A percentile compares a stretch with the other conserved stretches of the same genome.
phyloP scores from a whole-genome alignment of 139 green algal species.

The Bryopsis sp. region DNA sequence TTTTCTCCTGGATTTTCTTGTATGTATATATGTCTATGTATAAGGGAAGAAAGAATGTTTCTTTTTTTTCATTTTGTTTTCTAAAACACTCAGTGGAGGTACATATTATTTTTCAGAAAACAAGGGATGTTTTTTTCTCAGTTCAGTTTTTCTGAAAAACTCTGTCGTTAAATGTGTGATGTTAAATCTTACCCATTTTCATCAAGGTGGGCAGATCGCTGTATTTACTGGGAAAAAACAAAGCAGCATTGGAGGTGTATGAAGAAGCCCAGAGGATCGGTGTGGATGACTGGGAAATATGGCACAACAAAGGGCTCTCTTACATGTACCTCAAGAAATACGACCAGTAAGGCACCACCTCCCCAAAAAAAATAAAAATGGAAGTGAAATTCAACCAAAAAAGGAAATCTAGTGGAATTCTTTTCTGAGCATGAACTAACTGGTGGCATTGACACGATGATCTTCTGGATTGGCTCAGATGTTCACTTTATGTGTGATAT shows the following conservation, averaged over 20 bases:
- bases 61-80: not conserved
- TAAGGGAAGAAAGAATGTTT: not conserved
- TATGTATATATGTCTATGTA: not conserved
- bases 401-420: too few species aligned
- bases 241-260: conserved; percentile 61
- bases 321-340: conserved; percentile 48
- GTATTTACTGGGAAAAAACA: conserved; percentile 63
- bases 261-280: conserved; percentile 56
- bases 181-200: not conserved
- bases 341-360: conserved; percentile 27
- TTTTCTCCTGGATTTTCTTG: not conserved
- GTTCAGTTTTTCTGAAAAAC: not conserved
- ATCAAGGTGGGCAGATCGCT: conserved; percentile 63
- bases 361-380: too few species aligned
- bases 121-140: not conserved
- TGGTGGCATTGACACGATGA: too few species aligned
- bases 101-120: not conserved
- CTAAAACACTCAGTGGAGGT: not conserved
- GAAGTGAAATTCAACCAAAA: too few species aligned
- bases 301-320: conserved; percentile 62
- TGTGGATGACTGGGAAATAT: conserved; percentile 64
- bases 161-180: too few species aligned
- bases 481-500: too few species aligned
- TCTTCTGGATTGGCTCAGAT: too few species aligned
- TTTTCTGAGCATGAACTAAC: too few species aligned